Evolutionary conservation across 495 filamentous ascomycete species (phyloP).

Genomic region (Letharia lupina): DNA sequence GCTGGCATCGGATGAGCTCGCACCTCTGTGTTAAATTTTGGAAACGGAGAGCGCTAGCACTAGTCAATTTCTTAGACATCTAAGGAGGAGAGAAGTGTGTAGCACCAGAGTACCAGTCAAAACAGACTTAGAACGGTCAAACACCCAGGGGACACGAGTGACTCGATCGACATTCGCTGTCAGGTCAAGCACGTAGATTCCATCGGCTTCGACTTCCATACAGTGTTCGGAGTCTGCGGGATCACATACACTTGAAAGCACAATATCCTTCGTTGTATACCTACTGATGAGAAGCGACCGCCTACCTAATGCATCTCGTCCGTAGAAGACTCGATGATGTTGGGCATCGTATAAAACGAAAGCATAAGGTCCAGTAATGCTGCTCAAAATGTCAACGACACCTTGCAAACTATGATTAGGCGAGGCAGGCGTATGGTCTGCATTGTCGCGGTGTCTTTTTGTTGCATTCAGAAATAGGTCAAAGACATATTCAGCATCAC

Average conservation of each 20-base stretch:
- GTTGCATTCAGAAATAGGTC: slow-evolving; percentile 47
- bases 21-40: slow-evolving; percentile 52
- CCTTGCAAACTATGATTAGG: slow-evolving; percentile 2
- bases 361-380: slow-evolving; percentile 77
- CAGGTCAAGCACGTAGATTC: slow-evolving; percentile 60
- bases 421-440: not conserved
- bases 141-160: slow-evolving; percentile 8
- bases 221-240: slow-evolving; percentile 45
- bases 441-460: not conserved
- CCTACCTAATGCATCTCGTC: slow-evolving; percentile 76
- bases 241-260: slow-evolving; percentile 69
- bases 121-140: not conserved
- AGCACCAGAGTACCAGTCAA: slow-evolving; percentile 3
- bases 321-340: slow-evolving; percentile 59
- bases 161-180: slow-evolving; percentile 12
- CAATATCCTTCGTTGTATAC: slow-evolving; percentile 42
- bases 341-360: slow-evolving; percentile 77
- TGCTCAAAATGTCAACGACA: slow-evolving; percentile 43
- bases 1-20: slow-evolving; percentile 29
- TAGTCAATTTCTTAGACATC: slow-evolving; percentile 25
- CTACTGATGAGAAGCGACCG: slow-evolving; percentile 61
- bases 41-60: slow-evolving; percentile 50
- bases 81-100: slow-evolving; percentile 8
- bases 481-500: slow-evolving; percentile 71
- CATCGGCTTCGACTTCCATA: slow-evolving; percentile 75